Conservation (phyloP, 805 yeast species). For the Komagataella phaffii region DNA sequence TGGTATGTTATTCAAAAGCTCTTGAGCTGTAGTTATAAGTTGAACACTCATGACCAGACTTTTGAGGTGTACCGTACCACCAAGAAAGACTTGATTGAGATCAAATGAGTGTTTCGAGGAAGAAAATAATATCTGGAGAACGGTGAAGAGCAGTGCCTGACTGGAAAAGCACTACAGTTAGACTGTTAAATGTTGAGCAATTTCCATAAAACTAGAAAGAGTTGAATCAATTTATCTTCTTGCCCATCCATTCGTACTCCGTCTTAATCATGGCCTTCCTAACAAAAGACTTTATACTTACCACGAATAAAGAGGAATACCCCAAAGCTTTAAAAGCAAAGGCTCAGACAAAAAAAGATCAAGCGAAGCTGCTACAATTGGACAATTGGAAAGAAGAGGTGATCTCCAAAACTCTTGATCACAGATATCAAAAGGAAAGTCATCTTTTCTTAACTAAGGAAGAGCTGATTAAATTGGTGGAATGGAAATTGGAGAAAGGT, state of each 20-base stretch:
- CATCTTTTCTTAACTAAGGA: conserved; percentile 16
- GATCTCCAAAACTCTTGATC: background rate
- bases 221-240: too few relatives aligned
- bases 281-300: background rate
- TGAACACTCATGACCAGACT: conserved; percentile 35
- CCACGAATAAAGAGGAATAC: background rate
- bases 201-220: too few relatives aligned
- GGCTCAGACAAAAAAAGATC: background rate
- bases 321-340: background rate
- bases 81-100: background rate
- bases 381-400: background rate
- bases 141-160: background rate
- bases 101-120: background rate
- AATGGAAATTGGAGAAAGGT: conserved; percentile 33
- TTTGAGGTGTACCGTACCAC: background rate
- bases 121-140: background rate
- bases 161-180: background rate
- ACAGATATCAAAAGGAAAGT: background rate
- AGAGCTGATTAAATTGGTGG: conserved; percentile 28
- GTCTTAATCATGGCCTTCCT: background rate
- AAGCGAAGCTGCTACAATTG: background rate
- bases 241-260: background rate
- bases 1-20: conserved; percentile 33
- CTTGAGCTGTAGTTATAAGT: conserved; percentile 28
- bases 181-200: background rate